Base-by-base conservation (phyloP, 2,329 filamentous ascomycete genomes). In the Paecilomyces sp. region DNA sequence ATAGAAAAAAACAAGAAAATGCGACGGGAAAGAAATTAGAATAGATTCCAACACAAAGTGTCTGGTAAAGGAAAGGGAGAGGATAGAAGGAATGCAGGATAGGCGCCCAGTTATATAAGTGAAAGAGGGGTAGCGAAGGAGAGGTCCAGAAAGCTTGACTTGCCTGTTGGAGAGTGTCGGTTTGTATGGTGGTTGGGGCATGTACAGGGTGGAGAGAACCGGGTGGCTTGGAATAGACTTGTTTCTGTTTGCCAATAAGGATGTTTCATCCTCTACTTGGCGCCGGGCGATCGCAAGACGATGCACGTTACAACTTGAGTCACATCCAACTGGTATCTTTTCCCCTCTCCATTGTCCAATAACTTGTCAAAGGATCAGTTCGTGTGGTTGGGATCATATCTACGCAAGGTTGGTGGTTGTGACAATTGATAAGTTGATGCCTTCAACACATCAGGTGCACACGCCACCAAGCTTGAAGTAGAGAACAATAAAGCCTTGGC, bases 1-100 rank as follows among this genome's bases (percentile, higher is more conserved):
- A 75, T 70, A 73, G 68, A 74, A 71, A 58, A 22, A 64, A 69
- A 58, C 65, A 60, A 63, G 59, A 59, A 65, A 67, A 33, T 8
- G 7, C 31, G 31, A 33, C 31, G 31, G 68, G 64, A 62, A 69
- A 61, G 61, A 67, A 63, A 69, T 67, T 58, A 72, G 64, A 68
- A 65, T 62, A 67, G 68, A 8, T 68, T 64, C 65, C 64, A 63
- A 64, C 57, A 63, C 62, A 63, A 62, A 70, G 60, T 61, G 24
- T 55, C 56, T 54, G 54, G 50, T 36, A 28, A 24, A 58, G 22
- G 31, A 30, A 50, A 28, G 58, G 57, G 60, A 59, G 33, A 61
- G 59, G 61, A 61, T 57, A 47, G 57, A n/a, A 36, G 47, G 54
- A 58, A n/a, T 22, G 47, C 30, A 41, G 59, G 57, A 58, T 58